Base-by-base conservation (phyloP, 164 flowering plant species). In the Cinnamomum chago region DNA sequence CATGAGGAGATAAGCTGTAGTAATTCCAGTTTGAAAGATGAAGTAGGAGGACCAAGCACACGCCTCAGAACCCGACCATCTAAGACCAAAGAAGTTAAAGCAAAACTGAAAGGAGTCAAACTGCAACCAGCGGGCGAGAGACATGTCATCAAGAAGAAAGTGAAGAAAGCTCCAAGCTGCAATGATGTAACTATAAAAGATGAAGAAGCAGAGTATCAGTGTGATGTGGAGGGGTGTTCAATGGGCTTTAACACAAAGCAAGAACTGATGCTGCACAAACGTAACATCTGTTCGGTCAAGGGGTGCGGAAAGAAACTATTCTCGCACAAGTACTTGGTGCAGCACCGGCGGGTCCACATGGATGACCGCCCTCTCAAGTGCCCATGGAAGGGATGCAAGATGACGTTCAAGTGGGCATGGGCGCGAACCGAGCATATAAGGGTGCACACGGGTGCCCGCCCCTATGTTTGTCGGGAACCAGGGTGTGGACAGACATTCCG, bases 331-430 rank as follows among this genome's bases (percentile, higher is more conserved):
- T 96, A 96, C 76, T 79, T 96, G 76, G 88, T 94, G 79, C 99
- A 96, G 84, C 99, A 96, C 72, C 84, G 94, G 40, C 87, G 97
- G 30, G 99, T 96, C 51, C 99, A 96, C 76, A 22, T 82, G 77
- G 99, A 96, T 71, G 97, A 91, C 66, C 93, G 98, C 15, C 99
- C 99, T 40, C 84, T 96, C 2, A 89, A 91, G 79, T 96, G 99
- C 79, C 98, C 99, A 0, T 94, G 98, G 98, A 93, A 88, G 80
- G 98, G 99, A 70, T 96, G 99, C 86, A 92, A 87, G 86, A 96
- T 94, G 99, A 82, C 95, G 0, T 94, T 95, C 82, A 95, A 96
- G 84, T 96, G 99, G 99, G 95, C 98, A 24, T 96, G 99, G 99
- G 95, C 99, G 13, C 78, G 98, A 58, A 96, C 99, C 0, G 99